Evolutionary conservation across 345 rosid species (phyloP).

Genomic region (Erysimum cheiranthoides): DNA sequence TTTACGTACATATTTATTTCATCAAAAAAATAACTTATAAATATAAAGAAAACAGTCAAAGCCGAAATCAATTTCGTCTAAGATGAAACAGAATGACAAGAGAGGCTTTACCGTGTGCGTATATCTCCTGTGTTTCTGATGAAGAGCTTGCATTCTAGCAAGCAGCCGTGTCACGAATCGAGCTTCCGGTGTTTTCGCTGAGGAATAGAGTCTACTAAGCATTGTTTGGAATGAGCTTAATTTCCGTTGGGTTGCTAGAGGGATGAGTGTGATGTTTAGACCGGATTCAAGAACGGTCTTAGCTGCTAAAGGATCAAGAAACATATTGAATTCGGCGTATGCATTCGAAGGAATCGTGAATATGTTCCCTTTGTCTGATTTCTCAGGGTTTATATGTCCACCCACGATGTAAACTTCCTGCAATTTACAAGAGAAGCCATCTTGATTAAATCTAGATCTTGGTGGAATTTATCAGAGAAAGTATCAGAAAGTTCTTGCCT

Average conservation of each 20-base stretch:
- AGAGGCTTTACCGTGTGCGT: conserved; percentile 60
- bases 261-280: conserved; percentile 71
- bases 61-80: not conserved
- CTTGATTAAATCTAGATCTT: not conserved
- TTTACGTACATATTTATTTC: too few species aligned
- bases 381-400: conserved; percentile 61
- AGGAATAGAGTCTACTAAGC: conserved; percentile 41
- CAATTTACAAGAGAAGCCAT: conserved; percentile 24
- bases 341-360: conserved; percentile 57
- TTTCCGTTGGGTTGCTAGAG: conserved; percentile 63
- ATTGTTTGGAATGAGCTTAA: conserved; percentile 53
- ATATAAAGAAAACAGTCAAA: too few species aligned
- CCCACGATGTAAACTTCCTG: conserved; percentile 85
- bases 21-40: too few species aligned
- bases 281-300: conserved; percentile 69
- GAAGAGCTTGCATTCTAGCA: conserved; percentile 58
- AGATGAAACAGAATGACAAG: not conserved
- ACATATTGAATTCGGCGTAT: conserved; percentile 82
- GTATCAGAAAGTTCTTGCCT: conserved; percentile 50
- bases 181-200: conserved; percentile 62
- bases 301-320: conserved; percentile 87
- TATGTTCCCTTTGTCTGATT: conserved; percentile 61
- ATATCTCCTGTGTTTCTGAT: conserved; percentile 59
- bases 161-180: conserved; percentile 57
- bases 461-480: not conserved